phyloP scores from a whole-genome alignment of 768 basidiomycete species.

The Lentinula sp. region DNA sequence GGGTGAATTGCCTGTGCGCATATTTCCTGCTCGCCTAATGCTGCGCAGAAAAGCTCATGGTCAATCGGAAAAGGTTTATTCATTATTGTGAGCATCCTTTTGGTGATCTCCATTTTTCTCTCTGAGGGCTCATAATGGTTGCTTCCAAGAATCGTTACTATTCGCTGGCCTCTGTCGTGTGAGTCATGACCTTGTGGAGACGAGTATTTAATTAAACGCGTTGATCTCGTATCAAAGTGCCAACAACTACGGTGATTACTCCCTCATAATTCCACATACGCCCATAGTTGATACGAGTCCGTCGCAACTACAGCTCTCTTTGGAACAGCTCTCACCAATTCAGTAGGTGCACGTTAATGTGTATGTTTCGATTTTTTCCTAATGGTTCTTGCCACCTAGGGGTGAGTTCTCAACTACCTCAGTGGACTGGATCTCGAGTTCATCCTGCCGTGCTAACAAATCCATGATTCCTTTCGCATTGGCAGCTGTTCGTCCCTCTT shows the following conservation, averaged over 20 bases:
- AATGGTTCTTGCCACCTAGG: neutral
- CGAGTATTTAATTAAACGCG: neutral
- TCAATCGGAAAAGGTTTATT: conserved; percentile 50
- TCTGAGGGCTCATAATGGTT: neutral
- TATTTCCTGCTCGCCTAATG: neutral
- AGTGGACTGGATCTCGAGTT: neutral
- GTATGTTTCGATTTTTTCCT: neutral
- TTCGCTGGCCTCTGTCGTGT: conserved; percentile 44
- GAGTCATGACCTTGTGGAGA: conserved; percentile 15
- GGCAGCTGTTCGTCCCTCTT: conserved; percentile 19
- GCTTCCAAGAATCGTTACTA: conserved; percentile 52
- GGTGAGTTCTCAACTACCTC: neutral
- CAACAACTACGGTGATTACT: conserved; percentile 45
- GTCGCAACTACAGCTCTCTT: conserved; percentile 31
- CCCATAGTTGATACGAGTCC: neutral
- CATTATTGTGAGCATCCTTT: conserved; percentile 34
- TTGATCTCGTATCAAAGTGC: conserved; percentile 25
- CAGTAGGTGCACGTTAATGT: conserved; percentile 22
- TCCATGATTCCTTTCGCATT: conserved; percentile 13
- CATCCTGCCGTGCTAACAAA: neutral
- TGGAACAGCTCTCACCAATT: conserved; percentile 27
- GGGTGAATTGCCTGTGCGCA: neutral
- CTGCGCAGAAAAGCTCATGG: conserved; percentile 45
- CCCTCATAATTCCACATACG: neutral
- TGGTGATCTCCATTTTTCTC: neutral